phyloP scores from a whole-genome alignment of 2,329 filamentous ascomycete species.

The Colletotrichum theobromicola region DNA sequence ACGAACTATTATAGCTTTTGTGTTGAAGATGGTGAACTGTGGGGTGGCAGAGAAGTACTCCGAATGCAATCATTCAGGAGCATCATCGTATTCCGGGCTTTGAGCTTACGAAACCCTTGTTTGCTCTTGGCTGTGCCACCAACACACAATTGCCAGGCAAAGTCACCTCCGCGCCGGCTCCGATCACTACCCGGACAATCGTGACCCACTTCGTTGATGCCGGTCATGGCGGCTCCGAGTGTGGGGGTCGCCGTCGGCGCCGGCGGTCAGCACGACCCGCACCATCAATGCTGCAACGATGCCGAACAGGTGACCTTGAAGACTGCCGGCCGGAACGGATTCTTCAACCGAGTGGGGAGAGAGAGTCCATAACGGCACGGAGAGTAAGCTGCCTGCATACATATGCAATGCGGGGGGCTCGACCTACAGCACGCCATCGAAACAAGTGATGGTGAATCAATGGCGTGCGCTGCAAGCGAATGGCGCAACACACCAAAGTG shows the following conservation, averaged over 20 bases:
- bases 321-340: not conserved
- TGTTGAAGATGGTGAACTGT: not conserved
- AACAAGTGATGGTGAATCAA: constrained; percentile 13
- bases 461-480: constrained; percentile 14
- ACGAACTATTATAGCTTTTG: too few species aligned
- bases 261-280: not conserved
- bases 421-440: constrained; percentile 9
- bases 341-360: not conserved
- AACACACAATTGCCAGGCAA: not conserved
- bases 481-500: constrained; percentile 6
- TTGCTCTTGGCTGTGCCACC: fast-evolving
- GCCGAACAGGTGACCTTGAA: not conserved
- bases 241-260: not conserved
- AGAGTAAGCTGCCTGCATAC: not conserved
- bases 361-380: not conserved
- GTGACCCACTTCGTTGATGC: not conserved
- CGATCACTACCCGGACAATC: fast-evolving
- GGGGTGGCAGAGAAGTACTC: not conserved
- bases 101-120: too few species aligned
- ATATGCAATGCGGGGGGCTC: not conserved
- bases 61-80: fast-evolving
- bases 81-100: too few species aligned
- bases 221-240: not conserved
- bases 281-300: not conserved
- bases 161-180: not conserved